Percentiles rank a stretch among this genome's conserved stretches.
Conservation (phyloP, 768 basidiomycete genomes). For the Xerocomus potaroensis region DNA sequence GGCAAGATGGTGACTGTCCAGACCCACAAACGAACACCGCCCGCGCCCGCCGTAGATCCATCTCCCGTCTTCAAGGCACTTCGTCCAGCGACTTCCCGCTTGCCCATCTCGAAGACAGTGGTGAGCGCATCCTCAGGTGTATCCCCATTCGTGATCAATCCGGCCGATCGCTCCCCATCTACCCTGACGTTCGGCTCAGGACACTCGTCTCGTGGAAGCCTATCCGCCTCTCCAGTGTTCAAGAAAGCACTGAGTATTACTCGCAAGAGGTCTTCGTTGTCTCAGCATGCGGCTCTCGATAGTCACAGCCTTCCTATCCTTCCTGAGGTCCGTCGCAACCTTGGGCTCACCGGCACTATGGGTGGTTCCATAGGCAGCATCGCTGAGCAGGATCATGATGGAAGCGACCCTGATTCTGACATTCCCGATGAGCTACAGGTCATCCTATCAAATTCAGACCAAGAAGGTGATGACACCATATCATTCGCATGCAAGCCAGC, state of each 20-base stretch:
- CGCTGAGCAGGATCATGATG: constrained; percentile 42
- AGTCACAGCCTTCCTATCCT: constrained; percentile 37
- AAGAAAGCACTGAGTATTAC: constrained; percentile 24
- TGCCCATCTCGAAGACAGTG: constrained; percentile 15
- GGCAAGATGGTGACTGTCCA: constrained; percentile 20
- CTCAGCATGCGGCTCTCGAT: constrained; percentile 11
- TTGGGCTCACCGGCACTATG: constrained; percentile 66
- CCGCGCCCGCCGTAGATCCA: constrained; percentile 55
- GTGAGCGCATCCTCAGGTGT: constrained; percentile 21
- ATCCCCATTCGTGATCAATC: constrained; percentile 23
- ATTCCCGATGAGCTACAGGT: constrained; percentile 75
- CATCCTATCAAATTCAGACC: constrained; percentile 46
- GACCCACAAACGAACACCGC: constrained; percentile 51
- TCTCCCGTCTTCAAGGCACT: constrained; percentile 57
- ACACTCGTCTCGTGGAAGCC: constrained; percentile 24
- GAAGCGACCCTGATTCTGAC: constrained; percentile 68
- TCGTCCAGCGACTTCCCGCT: constrained; percentile 40
- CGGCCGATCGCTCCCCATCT: constrained; percentile 27
- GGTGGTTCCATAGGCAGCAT: constrained; percentile 54
- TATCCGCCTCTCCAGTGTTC: constrained; percentile 33
- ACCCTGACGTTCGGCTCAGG: constrained; percentile 35
- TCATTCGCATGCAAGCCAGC: constrained; percentile 21
- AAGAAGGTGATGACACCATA: constrained; percentile 40
- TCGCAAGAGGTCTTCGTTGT: constrained; percentile 25
- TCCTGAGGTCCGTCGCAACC: constrained; percentile 48